Percentiles rank a stretch among this genome's conserved stretches.
These are phyloP conservation scores for Nyctanthes arbortristis DNA, from an alignment of 257 asterid genomes.

Conservation along the genomic window DNA sequence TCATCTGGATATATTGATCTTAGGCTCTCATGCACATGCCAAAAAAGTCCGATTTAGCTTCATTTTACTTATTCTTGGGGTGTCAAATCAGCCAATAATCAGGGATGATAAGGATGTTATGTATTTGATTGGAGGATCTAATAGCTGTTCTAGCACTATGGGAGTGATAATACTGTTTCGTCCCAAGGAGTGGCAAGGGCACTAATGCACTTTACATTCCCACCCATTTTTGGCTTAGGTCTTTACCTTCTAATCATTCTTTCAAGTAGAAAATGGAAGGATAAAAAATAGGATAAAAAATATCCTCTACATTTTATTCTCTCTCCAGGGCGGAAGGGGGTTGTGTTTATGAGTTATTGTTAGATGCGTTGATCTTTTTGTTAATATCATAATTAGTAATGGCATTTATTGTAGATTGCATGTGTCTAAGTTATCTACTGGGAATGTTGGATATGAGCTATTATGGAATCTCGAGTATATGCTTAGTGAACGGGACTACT, in stretches of 20 bases:
- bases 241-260: too few species aligned
- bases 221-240: too few species aligned
- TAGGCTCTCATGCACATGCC: not conserved
- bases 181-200: too few species aligned
- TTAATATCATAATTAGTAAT: not conserved
- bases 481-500: slow-evolving; percentile 10
- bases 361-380: not conserved
- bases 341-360: slow-evolving; percentile 1
- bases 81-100: not conserved
- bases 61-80: not conserved
- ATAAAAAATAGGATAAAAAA: too few species aligned
- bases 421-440: not conserved
- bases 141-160: not conserved
- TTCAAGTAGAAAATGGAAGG: not conserved
- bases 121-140: not conserved
- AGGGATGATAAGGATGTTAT: not conserved
- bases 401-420: not conserved
- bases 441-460: not conserved
- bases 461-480: not conserved
- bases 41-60: not conserved
- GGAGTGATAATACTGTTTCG: not conserved
- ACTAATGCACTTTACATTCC: too few species aligned
- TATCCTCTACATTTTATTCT: too few species aligned
- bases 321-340: too few species aligned
- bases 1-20: not conserved